phyloP scores from a whole-genome alignment of 1,139 yeast species.

The Diutina scorzettiae region DNA sequence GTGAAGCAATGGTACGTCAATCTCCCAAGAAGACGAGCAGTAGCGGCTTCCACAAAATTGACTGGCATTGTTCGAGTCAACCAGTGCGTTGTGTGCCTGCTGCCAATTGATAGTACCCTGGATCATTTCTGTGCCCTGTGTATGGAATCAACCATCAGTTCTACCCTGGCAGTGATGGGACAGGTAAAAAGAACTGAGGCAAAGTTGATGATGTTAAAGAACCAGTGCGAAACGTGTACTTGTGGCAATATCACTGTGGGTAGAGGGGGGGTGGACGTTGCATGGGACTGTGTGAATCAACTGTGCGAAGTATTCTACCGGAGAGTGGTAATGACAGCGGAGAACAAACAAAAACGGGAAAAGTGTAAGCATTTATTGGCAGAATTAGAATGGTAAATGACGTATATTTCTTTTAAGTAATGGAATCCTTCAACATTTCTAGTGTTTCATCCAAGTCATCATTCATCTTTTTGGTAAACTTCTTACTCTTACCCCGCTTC shows the following conservation, averaged over 20 bases:
- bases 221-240: neutral
- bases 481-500: conserved; percentile 1
- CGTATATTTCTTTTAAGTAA: neutral
- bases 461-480: conserved; percentile 4
- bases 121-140: neutral
- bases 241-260: neutral
- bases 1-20: conserved; percentile 68
- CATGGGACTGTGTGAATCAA: neutral
- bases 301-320: neutral
- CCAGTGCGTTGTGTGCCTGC: neutral
- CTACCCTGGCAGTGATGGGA: neutral
- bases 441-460: conserved; percentile 5
- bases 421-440: conserved; percentile 3
- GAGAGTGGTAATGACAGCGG: neutral
- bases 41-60: neutral
- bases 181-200: neutral
- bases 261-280: neutral
- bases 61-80: neutral
- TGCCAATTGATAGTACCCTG: neutral
- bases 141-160: neutral
- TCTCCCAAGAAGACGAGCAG: conserved; percentile 33
- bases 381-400: neutral
- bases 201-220: neutral
- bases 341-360: neutral
- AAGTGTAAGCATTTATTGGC: neutral